Evolutionary conservation across 2,329 filamentous ascomycete genomes (phyloP).

Genomic region (Lasiodiplodia sp.): DNA sequence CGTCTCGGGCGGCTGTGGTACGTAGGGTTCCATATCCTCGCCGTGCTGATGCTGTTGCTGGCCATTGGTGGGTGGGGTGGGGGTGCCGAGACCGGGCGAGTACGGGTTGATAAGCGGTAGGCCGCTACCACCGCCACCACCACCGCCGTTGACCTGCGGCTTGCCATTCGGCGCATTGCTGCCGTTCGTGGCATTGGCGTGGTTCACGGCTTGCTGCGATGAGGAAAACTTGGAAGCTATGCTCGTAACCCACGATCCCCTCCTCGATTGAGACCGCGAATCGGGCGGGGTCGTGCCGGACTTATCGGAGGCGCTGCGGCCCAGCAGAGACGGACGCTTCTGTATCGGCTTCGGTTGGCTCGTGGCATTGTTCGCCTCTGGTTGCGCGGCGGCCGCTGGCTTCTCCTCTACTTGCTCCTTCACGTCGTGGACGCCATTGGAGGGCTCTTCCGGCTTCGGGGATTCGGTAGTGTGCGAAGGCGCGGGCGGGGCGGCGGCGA

Average conservation of each 20-base stretch:
- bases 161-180: constrained; percentile 24
- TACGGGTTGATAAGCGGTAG: constrained; percentile 33
- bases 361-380: constrained; percentile 9
- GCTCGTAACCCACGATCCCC: constrained; percentile 90
- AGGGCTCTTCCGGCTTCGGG: constrained; percentile 2
- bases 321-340: constrained; percentile 53
- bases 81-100: constrained; percentile 48
- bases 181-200: not conserved
- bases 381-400: not conserved
- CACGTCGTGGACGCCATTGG: constrained; percentile 13
- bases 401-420: constrained; percentile 10
- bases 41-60: constrained; percentile 39
- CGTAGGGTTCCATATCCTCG: constrained; percentile 65
- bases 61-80: constrained; percentile 59
- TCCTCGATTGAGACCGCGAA: constrained; percentile 52
- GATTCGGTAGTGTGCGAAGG: constrained; percentile 3
- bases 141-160: constrained; percentile 34
- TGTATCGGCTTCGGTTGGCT: constrained; percentile 39
- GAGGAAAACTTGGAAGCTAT: constrained; percentile 92
- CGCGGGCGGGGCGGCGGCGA: constrained; percentile 4
- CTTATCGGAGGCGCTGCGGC: constrained; percentile 51
- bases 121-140: constrained; percentile 32
- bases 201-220: constrained; percentile 48
- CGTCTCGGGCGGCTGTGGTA: constrained; percentile 75
- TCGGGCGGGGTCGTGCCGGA: constrained; percentile 41